phyloP scores from a whole-genome alignment of 2,329 filamentous ascomycete species.

The Herpotrichia juniperi region DNA sequence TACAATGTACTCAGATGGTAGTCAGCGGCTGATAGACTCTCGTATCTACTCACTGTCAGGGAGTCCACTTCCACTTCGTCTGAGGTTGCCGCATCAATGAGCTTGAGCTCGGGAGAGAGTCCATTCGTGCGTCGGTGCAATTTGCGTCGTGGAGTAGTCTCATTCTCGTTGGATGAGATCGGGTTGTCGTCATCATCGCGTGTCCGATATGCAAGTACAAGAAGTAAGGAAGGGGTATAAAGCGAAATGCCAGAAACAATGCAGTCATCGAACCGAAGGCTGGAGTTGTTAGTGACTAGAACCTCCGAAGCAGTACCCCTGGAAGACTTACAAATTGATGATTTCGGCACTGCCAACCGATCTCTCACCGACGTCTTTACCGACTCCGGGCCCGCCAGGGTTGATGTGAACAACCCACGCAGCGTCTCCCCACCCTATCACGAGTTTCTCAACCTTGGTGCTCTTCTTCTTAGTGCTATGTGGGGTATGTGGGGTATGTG shows the following conservation, averaged over 20 bases:
- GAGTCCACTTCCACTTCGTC: constrained; percentile 87
- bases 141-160: constrained; percentile 68
- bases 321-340: constrained; percentile 78
- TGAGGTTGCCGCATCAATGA: constrained; percentile 85
- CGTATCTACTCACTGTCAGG: constrained; percentile 83
- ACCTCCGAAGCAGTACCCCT: neutral
- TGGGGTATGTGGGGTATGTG: constrained; percentile 28
- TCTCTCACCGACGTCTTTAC: constrained; percentile 71
- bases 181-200: constrained; percentile 71
- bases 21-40: constrained; percentile 83
- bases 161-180: constrained; percentile 51
- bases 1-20: constrained; percentile 89
- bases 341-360: constrained; percentile 85
- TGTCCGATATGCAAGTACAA: constrained; percentile 89
- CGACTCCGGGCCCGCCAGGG: constrained; percentile 70
- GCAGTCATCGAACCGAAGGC: constrained; percentile 88
- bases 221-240: constrained; percentile 89
- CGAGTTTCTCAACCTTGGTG: constrained; percentile 69
- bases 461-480: constrained; percentile 26
- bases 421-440: constrained; percentile 95
- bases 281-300: constrained; percentile 48
- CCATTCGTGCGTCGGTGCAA: constrained; percentile 77
- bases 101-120: constrained; percentile 82
- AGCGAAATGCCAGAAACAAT: constrained; percentile 96
- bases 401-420: constrained; percentile 96